Evolutionary conservation across 768 basidiomycete genomes (phyloP).

Genomic region (Leccinum subgranulosum): DNA sequence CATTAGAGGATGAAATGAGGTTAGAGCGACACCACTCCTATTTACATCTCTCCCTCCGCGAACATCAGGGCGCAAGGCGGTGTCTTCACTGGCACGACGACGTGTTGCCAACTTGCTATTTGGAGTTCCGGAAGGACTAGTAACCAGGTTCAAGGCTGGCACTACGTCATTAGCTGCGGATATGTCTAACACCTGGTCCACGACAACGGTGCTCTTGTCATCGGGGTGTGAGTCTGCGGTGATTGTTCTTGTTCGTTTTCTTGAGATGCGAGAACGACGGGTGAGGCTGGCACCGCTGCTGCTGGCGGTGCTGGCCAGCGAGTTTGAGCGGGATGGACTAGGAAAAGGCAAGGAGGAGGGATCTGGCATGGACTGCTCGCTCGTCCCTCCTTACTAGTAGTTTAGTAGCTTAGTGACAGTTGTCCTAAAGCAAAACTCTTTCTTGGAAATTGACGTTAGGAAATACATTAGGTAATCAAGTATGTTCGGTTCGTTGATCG

Average conservation of each 20-base stretch:
- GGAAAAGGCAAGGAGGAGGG: constrained; percentile 24
- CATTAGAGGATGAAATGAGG: constrained; percentile 23
- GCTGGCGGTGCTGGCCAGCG: constrained; percentile 39
- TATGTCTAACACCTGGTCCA: constrained; percentile 28
- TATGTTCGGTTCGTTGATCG: constrained; percentile 15
- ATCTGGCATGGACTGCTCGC: constrained; percentile 31
- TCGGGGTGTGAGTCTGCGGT: constrained; percentile 33
- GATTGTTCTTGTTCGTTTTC: constrained; percentile 53
- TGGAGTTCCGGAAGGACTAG: constrained; percentile 10
- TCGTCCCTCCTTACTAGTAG: constrained; percentile 18
- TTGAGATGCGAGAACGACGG: constrained; percentile 46
- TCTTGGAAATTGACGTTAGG: constrained; percentile 18
- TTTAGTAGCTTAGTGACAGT: not conserved
- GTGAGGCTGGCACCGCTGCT: constrained; percentile 48
- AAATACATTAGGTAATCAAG: constrained; percentile 27
- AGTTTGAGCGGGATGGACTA: constrained; percentile 35
- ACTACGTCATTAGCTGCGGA: constrained; percentile 22
- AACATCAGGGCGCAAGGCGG: constrained; percentile 8
- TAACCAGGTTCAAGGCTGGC: not conserved
- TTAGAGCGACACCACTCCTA: constrained; percentile 25
- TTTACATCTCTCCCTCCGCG: constrained; percentile 12
- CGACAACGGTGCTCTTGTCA: constrained; percentile 8
- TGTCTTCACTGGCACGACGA: constrained; percentile 12
- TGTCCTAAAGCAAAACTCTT: constrained; percentile 20
- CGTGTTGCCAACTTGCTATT: constrained; percentile 10